These are phyloP conservation scores for Diaporthe ampelina DNA, from an alignment of 2,329 filamentous ascomycete species.

Conservation along the genomic window DNA sequence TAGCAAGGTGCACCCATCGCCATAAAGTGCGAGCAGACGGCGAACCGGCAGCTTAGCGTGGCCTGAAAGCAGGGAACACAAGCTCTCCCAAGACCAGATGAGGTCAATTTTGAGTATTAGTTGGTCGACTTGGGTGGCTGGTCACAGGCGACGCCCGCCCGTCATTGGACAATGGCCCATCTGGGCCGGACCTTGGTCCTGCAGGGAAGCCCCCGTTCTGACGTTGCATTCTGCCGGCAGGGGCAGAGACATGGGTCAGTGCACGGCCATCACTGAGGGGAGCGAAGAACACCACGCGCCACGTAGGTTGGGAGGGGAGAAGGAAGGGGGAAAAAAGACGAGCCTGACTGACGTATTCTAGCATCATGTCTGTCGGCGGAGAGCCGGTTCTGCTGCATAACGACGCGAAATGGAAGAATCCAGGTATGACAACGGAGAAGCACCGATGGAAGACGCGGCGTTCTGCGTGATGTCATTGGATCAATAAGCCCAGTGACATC, in stretches of 20 bases:
- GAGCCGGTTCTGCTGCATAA: conserved; percentile 1
- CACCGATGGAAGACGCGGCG: neutral
- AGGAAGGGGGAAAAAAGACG: neutral
- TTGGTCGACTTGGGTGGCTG: conserved; percentile 34
- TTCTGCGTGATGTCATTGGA: conserved; percentile 2
- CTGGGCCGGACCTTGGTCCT: conserved; percentile 12
- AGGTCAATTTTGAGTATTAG: conserved; percentile 42
- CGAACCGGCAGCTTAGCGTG: conserved; percentile 34
- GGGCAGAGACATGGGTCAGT: conserved; percentile 27
- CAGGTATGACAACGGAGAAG: neutral
- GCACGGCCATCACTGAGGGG: conserved; percentile 5
- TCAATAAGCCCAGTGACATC: neutral
- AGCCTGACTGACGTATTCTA: conserved; percentile 11
- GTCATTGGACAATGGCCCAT: conserved; percentile 39
- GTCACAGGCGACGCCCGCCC: conserved; percentile 8
- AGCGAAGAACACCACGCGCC: conserved; percentile 11
- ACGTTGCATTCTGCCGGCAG: conserved; percentile 10
- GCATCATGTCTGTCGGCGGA: conserved; percentile 8
- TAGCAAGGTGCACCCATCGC: conserved; percentile 18
- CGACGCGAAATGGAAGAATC: neutral
- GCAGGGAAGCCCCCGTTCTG: conserved; percentile 26
- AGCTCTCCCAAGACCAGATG: conserved; percentile 38
- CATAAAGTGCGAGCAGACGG: neutral
- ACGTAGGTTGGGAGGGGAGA: neutral
- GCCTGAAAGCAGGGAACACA: conserved; percentile 40